Evolutionary conservation across 2,329 filamentous ascomycete genomes (phyloP), one percentile per base, ranked within the genome.

Genomic region (Arthroderma sp.): DNA sequence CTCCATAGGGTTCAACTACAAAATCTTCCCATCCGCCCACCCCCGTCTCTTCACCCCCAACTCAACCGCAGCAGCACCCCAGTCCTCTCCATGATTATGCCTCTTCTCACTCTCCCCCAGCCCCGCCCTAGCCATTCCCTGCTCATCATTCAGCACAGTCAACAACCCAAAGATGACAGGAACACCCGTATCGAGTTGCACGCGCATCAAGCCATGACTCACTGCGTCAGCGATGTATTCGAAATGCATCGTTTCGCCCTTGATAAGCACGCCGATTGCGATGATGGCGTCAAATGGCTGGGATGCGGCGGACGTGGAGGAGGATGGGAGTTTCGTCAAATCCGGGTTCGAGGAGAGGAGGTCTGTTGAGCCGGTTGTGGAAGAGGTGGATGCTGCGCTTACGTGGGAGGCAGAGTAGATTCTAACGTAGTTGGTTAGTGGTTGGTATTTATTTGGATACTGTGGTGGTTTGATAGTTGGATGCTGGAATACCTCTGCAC

Each of bases 241-340:
- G 59, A 98, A 98, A 68, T 98, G 91, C 87, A 95, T 95, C 5
- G 91, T 96, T 67, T 94, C 85, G 62, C 91, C 91, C 72, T 98
- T 98, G 70, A 98, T 95, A 49, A 98, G 77, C 46, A 94, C 88
- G 45, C 91, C 91, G 54, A 98, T 84, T 43, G 91, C 87, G 53
- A 98, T 88, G 51, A 98, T 80, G 50, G 91, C 91, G 61, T 96
- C 89, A 57, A 96, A 96, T 15, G 86, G 78, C 41, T 66, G 53
- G 2, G 66, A 57, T 29, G 61, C 50, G 39, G 64, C 49, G 15
- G 70, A 50, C 11, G 69, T 56, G 34, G 56, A 61, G 38, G 51
- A 50, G 30, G 40, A 65, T 55, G 46, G 67, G 7, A 15, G 28
- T 8, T 32, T 66, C 29, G 73, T 70, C 30, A 87, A 74, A 62